Percentiles rank a stretch among this genome's conserved stretches.
These are phyloP conservation scores for Boletus sp. DNA, from an alignment of 1,284 basidiomycete genomes.

Conservation along the genomic window DNA sequence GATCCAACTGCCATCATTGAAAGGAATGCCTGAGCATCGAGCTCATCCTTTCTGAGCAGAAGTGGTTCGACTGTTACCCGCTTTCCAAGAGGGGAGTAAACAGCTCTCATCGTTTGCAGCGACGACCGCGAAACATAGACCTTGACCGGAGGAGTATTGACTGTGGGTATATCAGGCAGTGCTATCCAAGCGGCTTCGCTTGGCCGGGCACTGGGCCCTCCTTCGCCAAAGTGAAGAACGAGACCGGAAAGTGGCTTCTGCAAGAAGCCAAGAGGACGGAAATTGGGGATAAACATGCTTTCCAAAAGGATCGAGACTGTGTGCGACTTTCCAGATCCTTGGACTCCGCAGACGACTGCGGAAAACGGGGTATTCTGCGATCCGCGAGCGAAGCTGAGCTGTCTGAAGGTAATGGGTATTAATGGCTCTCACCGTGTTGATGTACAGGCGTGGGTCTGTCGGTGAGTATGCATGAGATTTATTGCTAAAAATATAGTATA, in stretches of 20 bases:
- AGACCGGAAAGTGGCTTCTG: slow-evolving; percentile 55
- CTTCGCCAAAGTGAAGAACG: slow-evolving; percentile 67
- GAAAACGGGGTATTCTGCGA: slow-evolving; percentile 57
- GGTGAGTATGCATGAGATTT: slow-evolving; percentile 34
- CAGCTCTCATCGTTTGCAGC: slow-evolving; percentile 52
- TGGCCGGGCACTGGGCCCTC: slow-evolving; percentile 51
- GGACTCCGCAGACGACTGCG: slow-evolving; percentile 56
- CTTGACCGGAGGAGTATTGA: slow-evolving; percentile 45
- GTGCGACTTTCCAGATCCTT: slow-evolving; percentile 70
- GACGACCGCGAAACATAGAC: slow-evolving; percentile 65
- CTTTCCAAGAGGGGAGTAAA: slow-evolving; percentile 51
- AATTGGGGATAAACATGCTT: slow-evolving; percentile 56
- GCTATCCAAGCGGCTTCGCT: slow-evolving; percentile 65
- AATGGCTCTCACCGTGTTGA: slow-evolving; percentile 50
- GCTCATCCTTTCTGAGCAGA: slow-evolving; percentile 53
- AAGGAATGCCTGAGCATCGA: slow-evolving; percentile 62
- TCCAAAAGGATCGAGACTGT: slow-evolving; percentile 63
- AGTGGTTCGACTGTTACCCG: slow-evolving; percentile 53
- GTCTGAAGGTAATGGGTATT: neutral
- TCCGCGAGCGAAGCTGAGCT: neutral
- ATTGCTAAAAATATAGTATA: slow-evolving; percentile 10
- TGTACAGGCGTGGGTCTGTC: slow-evolving; percentile 48
- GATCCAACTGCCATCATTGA: slow-evolving; percentile 65
- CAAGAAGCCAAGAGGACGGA: slow-evolving; percentile 46
- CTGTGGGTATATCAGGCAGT: slow-evolving; percentile 33